These are phyloP conservation scores for Petunia hybrid DNA, from an alignment of 305 asterid genomes.

Conservation along the genomic window DNA sequence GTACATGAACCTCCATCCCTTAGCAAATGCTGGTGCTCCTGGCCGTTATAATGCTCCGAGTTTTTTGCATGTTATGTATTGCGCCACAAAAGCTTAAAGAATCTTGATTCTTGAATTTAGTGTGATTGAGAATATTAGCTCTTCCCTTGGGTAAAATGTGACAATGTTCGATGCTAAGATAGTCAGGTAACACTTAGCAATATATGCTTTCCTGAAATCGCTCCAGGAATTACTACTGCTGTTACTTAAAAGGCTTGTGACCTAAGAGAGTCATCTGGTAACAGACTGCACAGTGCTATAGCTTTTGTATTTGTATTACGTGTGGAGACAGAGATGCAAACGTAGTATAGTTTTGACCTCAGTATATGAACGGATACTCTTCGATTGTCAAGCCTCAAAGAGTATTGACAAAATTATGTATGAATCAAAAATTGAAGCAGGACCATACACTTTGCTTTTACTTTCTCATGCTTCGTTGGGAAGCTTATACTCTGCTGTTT, in stretches of 20 bases:
- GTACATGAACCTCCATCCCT: background rate
- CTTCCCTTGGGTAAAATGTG: background rate
- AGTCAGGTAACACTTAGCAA: background rate
- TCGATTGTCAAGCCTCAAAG: background rate
- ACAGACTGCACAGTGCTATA: no score
- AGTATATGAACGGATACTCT: background rate
- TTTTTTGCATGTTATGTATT: background rate
- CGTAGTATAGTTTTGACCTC: background rate
- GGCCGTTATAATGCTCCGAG: background rate
- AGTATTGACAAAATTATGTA: background rate
- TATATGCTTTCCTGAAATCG: no score
- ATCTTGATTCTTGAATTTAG: background rate
- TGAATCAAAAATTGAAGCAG: background rate
- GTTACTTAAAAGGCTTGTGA: no score
- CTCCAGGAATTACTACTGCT: no score
- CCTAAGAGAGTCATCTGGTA: no score
- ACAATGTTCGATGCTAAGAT: no score
- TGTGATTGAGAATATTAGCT: background rate
- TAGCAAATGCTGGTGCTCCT: background rate
- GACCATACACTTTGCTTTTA: background rate
- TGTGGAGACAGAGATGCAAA: background rate
- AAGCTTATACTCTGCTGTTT: background rate
- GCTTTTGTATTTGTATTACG: no score
- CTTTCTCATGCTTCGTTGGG: background rate
- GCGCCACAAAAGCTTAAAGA: background rate